A percentile compares a stretch with the other conserved stretches of the same genome.
phyloP scores from a whole-genome alignment of 1,284 basidiomycete genomes.

The Coriolopsis trogii region DNA sequence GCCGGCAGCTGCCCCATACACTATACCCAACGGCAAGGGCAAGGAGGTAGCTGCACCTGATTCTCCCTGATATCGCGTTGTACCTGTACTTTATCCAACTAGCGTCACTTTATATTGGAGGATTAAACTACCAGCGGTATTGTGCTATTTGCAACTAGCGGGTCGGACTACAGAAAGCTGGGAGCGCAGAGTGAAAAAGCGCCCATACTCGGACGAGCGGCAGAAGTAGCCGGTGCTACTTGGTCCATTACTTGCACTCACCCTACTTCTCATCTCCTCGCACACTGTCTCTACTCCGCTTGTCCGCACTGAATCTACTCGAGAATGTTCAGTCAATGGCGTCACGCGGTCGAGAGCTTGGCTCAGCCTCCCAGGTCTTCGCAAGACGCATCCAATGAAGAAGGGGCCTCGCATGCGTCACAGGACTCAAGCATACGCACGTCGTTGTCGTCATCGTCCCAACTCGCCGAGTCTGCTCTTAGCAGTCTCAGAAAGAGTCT shows the following conservation, averaged over 20 bases:
- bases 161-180: no score
- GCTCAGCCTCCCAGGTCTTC: constrained; percentile 33
- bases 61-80: constrained; percentile 1
- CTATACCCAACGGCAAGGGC: constrained; percentile 32
- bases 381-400: constrained; percentile 28
- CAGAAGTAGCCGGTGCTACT: no score
- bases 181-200: no score
- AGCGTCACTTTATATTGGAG: no score
- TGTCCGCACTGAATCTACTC: background rate
- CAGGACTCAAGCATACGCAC: constrained; percentile 27
- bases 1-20: constrained; percentile 13
- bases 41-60: constrained; percentile 31
- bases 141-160: no score
- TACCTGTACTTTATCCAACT: no score
- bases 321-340: constrained; percentile 29
- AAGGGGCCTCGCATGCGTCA: constrained; percentile 25
- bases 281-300: background rate
- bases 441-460: constrained; percentile 44
- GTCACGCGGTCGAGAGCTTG: constrained; percentile 34
- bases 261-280: background rate
- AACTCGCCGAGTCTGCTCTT: constrained; percentile 62
- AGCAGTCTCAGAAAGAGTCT: constrained; percentile 65
- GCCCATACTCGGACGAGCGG: background rate
- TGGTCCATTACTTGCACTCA: background rate
- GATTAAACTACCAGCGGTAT: no score